Percentiles rank a stretch among this genome's conserved stretches.
Evolutionary conservation across 1,284 basidiomycete genomes (phyloP).

Genomic region (Ceratobasidium sp.): DNA sequence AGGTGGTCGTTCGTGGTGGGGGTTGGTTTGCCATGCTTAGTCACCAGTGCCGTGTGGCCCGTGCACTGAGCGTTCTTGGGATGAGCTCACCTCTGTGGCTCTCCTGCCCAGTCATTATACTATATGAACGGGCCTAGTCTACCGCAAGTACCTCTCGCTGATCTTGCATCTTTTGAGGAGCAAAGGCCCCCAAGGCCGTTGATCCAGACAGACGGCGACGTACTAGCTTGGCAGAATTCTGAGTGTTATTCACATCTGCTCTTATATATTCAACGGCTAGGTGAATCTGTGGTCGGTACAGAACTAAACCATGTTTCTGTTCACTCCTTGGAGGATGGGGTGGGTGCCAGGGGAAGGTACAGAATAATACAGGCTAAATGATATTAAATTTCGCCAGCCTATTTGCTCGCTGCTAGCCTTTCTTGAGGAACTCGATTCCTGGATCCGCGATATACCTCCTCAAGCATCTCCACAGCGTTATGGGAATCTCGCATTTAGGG

Average conservation of each 20-base stretch:
- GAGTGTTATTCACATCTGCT: slow-evolving; percentile 74
- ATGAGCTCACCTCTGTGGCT: background rate
- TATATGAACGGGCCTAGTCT: background rate
- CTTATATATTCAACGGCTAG: slow-evolving; percentile 74
- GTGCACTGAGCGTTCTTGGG: slow-evolving; percentile 21
- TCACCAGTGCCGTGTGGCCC: slow-evolving; percentile 14
- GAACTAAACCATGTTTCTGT: slow-evolving; percentile 43
- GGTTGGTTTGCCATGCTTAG: background rate
- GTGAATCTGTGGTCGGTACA: slow-evolving; percentile 73
- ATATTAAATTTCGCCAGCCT: slow-evolving; percentile 54
- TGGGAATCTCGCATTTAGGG: slow-evolving; percentile 91
- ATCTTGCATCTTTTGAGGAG: slow-evolving; percentile 22
- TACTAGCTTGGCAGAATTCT: slow-evolving; percentile 70
- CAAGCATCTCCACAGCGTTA: slow-evolving; percentile 86
- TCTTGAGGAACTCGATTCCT: slow-evolving; percentile 72
- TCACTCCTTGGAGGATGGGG: slow-evolving; percentile 35
- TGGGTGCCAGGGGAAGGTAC: slow-evolving; percentile 35
- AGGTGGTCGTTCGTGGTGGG: slow-evolving; percentile 6
- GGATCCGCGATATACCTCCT: slow-evolving; percentile 85
- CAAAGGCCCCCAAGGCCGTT: slow-evolving; percentile 51
- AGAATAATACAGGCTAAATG: slow-evolving; percentile 56
- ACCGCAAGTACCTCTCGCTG: slow-evolving; percentile 28
- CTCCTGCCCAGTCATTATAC: background rate
- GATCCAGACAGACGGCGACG: slow-evolving; percentile 73
- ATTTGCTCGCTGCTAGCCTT: slow-evolving; percentile 61